phyloP scores from a whole-genome alignment of 257 asterid species.

The Cruciata laevipes region DNA sequence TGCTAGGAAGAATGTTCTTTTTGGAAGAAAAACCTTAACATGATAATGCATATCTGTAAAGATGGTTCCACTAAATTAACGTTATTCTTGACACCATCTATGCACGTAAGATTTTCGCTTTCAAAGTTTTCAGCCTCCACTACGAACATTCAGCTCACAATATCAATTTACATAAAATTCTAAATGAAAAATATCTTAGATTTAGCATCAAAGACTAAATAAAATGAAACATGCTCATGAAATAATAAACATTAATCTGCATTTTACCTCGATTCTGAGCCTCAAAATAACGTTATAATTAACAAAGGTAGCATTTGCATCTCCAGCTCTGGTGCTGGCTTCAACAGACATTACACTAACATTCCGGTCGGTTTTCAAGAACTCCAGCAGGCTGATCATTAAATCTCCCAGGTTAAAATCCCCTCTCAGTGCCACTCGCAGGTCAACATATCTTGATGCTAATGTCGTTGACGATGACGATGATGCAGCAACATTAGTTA shows the following conservation, averaged over 20 bases:
- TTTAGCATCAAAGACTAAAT: not conserved
- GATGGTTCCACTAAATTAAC: not conserved
- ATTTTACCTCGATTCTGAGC: constrained; percentile 53
- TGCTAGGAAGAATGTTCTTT: not conserved
- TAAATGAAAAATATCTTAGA: not conserved
- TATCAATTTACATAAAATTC: too few relatives aligned
- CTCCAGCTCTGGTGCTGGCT: constrained; percentile 34
- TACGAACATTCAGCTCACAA: not conserved
- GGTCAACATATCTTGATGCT: constrained; percentile 38
- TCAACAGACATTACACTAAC: constrained; percentile 35
- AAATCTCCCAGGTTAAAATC: constrained; percentile 38
- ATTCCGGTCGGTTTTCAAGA: constrained; percentile 37
- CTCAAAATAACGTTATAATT: constrained; percentile 36
- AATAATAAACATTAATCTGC: not conserved
- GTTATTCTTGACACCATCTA: not conserved
- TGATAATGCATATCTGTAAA: not conserved
- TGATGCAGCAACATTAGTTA: constrained; percentile 31
- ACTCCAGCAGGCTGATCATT: constrained; percentile 37
- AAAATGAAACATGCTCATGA: not conserved
- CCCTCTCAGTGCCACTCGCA: constrained; percentile 47
- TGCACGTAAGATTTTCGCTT: not conserved
- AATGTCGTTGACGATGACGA: constrained; percentile 20
- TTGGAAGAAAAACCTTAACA: not conserved
- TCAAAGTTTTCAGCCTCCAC: not conserved
- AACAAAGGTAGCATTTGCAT: constrained; percentile 27